phyloP scores from a whole-genome alignment of 2,329 filamentous ascomycete genomes.

The Colletotrichum liriopes region DNA sequence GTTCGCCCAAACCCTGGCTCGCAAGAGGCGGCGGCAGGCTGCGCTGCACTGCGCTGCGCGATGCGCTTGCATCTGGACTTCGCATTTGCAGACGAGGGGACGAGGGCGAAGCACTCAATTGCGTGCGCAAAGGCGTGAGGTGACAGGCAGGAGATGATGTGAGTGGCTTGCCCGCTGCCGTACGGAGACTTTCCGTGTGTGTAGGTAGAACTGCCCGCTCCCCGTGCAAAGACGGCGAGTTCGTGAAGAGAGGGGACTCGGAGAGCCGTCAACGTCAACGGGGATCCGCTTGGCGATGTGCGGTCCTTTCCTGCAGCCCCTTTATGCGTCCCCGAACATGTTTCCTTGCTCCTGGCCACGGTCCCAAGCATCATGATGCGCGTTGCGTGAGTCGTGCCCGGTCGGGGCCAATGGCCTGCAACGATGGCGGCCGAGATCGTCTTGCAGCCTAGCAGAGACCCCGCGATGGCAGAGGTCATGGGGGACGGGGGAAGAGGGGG shows the following conservation, averaged over 20 bases:
- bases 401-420: conserved; percentile 22
- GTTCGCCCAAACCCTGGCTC: conserved; percentile 24
- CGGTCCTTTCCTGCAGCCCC: conserved; percentile 38
- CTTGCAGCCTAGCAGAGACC: conserved; percentile 29
- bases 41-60: background rate
- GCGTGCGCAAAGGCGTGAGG: conserved; percentile 9
- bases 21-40: background rate
- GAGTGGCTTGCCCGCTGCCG: background rate
- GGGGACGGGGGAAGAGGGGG: background rate
- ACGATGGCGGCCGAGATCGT: conserved; percentile 25
- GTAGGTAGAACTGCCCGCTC: background rate
- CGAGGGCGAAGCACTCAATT: conserved; percentile 10
- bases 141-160: background rate
- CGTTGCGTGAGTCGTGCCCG: conserved; percentile 15
- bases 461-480: conserved; percentile 29
- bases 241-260: background rate
- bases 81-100: background rate
- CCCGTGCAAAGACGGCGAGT: background rate
- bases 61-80: conserved; percentile 7
- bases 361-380: conserved; percentile 36
- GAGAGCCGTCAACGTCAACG: conserved; percentile 1
- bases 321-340: conserved; percentile 12
- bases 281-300: conserved; percentile 35
- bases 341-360: conserved; percentile 13
- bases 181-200: background rate